Conservation (phyloP, 495 filamentous ascomycete species). For the Xylaria curta region DNA sequence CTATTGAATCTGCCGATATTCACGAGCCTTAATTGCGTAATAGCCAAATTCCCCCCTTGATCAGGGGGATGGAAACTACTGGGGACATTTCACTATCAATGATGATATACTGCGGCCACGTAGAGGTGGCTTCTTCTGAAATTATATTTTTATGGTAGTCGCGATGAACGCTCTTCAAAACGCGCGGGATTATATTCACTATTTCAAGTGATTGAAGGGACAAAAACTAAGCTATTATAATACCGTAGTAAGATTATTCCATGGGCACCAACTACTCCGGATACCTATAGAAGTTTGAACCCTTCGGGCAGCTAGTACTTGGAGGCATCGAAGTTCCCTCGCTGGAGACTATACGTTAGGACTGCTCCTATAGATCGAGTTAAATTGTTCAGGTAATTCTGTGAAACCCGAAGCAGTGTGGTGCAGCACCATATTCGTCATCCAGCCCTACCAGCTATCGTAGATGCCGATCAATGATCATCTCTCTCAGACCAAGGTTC, state of each 20-base stretch:
- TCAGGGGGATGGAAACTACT: no score
- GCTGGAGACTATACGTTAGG: background rate
- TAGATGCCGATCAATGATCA: slow-evolving; percentile 24
- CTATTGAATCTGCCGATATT: no score
- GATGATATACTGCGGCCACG: no score
- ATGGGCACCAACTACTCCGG: background rate
- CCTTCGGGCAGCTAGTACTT: background rate
- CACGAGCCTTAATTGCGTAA: no score
- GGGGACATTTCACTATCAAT: no score
- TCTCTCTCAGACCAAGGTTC: slow-evolving; percentile 45
- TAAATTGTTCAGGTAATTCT: background rate
- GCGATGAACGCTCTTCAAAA: background rate
- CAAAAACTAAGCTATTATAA: background rate
- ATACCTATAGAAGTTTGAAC: background rate
- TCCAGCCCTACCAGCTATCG: background rate
- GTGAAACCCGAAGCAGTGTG: background rate
- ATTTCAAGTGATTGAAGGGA: background rate
- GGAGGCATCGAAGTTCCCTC: background rate
- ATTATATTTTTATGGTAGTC: no score
- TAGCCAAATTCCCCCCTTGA: no score
- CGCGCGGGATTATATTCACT: background rate
- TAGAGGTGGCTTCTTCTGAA: no score
- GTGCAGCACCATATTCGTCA: background rate
- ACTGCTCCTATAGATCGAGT: background rate
- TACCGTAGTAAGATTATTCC: background rate